Evolutionary conservation across 768 basidiomycete genomes (phyloP), one percentile per base, ranked within the genome.

Genomic region (Lactifluus echinatus): DNA sequence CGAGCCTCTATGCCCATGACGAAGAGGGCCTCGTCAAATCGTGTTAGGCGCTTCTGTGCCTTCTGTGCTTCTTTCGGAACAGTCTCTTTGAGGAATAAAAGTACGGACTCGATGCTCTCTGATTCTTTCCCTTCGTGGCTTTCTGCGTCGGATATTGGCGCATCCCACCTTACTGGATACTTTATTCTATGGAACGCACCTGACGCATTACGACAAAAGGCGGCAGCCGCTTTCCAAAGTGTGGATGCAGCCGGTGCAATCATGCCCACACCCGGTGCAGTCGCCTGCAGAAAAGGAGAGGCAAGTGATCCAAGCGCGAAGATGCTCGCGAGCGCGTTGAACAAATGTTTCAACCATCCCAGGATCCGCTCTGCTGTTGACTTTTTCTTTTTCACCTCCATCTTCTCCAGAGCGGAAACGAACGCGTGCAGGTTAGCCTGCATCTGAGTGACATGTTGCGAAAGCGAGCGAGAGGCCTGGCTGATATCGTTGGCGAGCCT

Each of bases 401-500:
- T 29, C 28, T 55, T 34, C 48, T 59, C 58, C 17, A 59, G 42
- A 1, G 42, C n/a, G n/a, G 47, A 37, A 5, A 59, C 57, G 21
- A 59, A 55, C 53, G 42, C 17, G 3, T 3, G n/a, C 21, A 59
- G 39, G 34, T 54, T 26, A 3, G 7, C 17, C 23, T 45, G 28
- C 53, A 59, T 50, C 0, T 45, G 36, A 2, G 26, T 15, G 42
- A 55, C 48, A 4, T 55, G 14, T 26, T 19, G 2, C 19, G 53
- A 55, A 23, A 55, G 57, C 34, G 12, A 19, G 6, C 28, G 37
- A 17, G 57, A 36, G n/a, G 53, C 53, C 3, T 4, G 8, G 48
- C n/a, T 44, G 12, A 59, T 50, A 8, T 59, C 58, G 10, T 50
- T 45, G 28, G 58, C 58, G 48, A 59, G 47, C 47, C 42, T 37